Base-by-base conservation (phyloP, 2,329 filamentous ascomycete genomes). In the Lachnellula subtilissima region DNA sequence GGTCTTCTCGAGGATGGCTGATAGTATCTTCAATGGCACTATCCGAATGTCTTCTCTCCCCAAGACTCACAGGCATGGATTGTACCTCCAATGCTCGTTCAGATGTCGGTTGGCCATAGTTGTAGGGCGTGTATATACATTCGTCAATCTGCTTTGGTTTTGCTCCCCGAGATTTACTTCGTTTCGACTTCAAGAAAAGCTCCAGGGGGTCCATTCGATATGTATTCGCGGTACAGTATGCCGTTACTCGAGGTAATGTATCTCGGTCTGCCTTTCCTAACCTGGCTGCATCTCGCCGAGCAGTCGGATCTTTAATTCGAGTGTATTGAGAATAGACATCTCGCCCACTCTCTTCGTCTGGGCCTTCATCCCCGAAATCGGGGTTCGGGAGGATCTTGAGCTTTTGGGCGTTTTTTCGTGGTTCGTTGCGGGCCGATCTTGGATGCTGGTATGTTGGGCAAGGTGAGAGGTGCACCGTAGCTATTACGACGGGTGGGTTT, bases 241-340 rank as follows among this genome's bases (percentile, higher is more conserved):
- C 94, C 40, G 94, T 97, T 14, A 99, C 94, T 60, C 94, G 81
- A 5, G 94, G 94, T 54, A 99, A 75, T 61, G 87, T 82, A 61
- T 91, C 88, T 55, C 94, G 83, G 71, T 99, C 94, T 40, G 93
- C 92, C 72, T 97, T 99, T 39, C 94, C 94, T 42, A 99, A 74
- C 54, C 92, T 80, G 28, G 94, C 94, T 15, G 94, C 94, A 78
- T 97, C 93, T 66, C 94, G 83, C 59, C 94, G 80, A 8, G 94
- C 94, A 0, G 88, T 96, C 0, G 93, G 92, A 69, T 99, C 94
- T 72, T 97, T 97, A 74, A 99, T 99, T 46, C 94, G 83, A 8
- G 93, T 96, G 71, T 97, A 97, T 72, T 99, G 94, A 25, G 92
- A 93, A 75, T 99, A 99, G 35, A 99, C 94, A 70, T 99, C 94